Evolutionary conservation across 2,329 filamentous ascomycete genomes (phyloP).

Genomic region (Lasiodiplodia hormozganensis): DNA sequence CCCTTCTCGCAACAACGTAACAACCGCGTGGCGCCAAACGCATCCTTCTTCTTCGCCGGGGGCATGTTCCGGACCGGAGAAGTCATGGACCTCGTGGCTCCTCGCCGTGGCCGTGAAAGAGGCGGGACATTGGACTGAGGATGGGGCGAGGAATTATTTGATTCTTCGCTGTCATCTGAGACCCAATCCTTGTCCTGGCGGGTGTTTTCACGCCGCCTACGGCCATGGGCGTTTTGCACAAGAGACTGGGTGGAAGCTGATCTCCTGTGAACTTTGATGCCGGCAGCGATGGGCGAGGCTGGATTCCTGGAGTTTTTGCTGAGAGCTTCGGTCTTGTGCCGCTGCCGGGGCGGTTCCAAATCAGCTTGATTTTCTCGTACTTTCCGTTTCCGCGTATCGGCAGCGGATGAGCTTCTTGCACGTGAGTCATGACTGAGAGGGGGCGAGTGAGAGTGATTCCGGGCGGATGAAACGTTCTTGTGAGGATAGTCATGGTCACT

Average conservation of each 20-base stretch:
- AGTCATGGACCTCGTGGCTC: slow-evolving; percentile 66
- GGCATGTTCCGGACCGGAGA: slow-evolving; percentile 65
- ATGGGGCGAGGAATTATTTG: slow-evolving; percentile 42
- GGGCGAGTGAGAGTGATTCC: slow-evolving; percentile 25
- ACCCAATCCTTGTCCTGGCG: slow-evolving; percentile 42
- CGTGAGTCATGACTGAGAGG: slow-evolving; percentile 31
- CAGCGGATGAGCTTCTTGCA: slow-evolving; percentile 46
- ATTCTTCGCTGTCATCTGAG: slow-evolving; percentile 30
- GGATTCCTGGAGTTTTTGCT: slow-evolving; percentile 37
- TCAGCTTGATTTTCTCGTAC: slow-evolving; percentile 43
- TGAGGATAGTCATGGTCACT: slow-evolving; percentile 27
- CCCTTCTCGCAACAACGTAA: slow-evolving; percentile 90
- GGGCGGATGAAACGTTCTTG: slow-evolving; percentile 12
- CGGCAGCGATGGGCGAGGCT: slow-evolving; percentile 43
- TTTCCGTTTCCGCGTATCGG: slow-evolving; percentile 50
- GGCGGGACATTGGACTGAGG: slow-evolving; percentile 46
- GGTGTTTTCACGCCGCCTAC: slow-evolving; percentile 44
- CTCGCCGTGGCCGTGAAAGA: slow-evolving; percentile 57
- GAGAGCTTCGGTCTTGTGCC: slow-evolving; percentile 46
- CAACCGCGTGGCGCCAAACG: slow-evolving; percentile 87
- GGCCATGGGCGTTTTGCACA: slow-evolving; percentile 38
- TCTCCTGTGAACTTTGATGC: slow-evolving; percentile 46
- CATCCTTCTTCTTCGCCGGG: slow-evolving; percentile 88
- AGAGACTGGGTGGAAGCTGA: slow-evolving; percentile 48
- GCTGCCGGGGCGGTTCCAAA: slow-evolving; percentile 49